These are phyloP conservation scores for Cytospora schulzeri DNA, from an alignment of 2,329 filamentous ascomycete species.

Conservation along the genomic window DNA sequence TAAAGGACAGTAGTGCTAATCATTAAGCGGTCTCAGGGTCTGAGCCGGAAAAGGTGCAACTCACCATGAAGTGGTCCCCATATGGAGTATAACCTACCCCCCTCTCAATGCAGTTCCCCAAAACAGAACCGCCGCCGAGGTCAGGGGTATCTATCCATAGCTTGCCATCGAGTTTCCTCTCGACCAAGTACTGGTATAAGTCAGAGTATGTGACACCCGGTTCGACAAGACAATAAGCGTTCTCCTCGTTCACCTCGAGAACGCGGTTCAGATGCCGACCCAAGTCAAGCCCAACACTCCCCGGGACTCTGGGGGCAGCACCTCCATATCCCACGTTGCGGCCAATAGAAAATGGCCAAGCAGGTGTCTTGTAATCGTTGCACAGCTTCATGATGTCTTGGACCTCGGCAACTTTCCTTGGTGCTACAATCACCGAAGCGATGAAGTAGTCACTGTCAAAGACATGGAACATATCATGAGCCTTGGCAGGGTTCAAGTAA, in stretches of 20 bases:
- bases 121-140: constrained; percentile 45
- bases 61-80: constrained; percentile 43
- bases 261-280: constrained; percentile 56
- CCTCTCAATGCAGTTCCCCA: constrained; percentile 49
- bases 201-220: constrained; percentile 57
- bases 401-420: constrained; percentile 44
- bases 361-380: constrained; percentile 48
- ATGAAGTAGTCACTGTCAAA: constrained; percentile 47
- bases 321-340: constrained; percentile 57
- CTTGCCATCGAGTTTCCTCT: constrained; percentile 41
- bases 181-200: constrained; percentile 52
- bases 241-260: constrained; percentile 51
- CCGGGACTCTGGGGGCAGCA: constrained; percentile 54
- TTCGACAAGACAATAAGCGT: constrained; percentile 54
- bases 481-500: background rate
- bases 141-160: constrained; percentile 48
- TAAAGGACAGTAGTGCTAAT: background rate
- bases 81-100: constrained; percentile 50
- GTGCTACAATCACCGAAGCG: constrained; percentile 40
- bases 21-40: too few species aligned
- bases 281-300: constrained; percentile 54
- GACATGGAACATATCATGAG: constrained; percentile 42
- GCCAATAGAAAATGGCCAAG: constrained; percentile 53
- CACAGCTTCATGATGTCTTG: constrained; percentile 48
- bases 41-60: constrained; percentile 33